Percentiles rank a stretch among this genome's conserved stretches.
Evolutionary conservation across 1,139 yeast species (phyloP).

Genomic region (Candida pseudoviswanathii): DNA sequence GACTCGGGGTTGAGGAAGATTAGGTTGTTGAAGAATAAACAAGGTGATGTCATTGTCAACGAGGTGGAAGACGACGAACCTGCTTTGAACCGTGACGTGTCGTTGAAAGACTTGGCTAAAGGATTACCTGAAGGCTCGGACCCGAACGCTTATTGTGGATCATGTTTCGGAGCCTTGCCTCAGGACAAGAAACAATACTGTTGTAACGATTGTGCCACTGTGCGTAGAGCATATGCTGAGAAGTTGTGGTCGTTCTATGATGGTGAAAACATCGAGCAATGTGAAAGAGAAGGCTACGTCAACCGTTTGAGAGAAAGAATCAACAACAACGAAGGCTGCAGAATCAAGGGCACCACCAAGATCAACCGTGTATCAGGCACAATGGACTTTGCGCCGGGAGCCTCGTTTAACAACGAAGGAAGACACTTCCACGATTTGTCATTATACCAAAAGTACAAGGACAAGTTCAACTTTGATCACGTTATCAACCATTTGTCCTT

Average conservation of each 20-base stretch:
- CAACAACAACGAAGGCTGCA: constrained; percentile 73
- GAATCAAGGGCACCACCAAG: constrained; percentile 75
- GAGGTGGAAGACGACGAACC: constrained; percentile 35
- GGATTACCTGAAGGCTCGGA: constrained; percentile 35
- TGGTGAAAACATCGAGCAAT: constrained; percentile 83
- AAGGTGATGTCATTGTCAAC: constrained; percentile 19
- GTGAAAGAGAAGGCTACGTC: constrained; percentile 88
- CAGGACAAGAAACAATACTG: constrained; percentile 66
- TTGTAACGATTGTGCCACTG: constrained; percentile 86
- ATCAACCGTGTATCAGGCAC: constrained; percentile 89
- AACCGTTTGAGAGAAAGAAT: constrained; percentile 56
- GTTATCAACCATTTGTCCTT: constrained; percentile 78
- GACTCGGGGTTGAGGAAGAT: constrained; percentile 72
- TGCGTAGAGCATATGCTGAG: constrained; percentile 74
- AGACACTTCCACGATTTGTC: constrained; percentile 86
- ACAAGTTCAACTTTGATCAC: constrained; percentile 71
- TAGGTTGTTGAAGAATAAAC: constrained; percentile 50
- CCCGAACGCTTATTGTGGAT: constrained; percentile 66
- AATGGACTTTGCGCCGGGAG: constrained; percentile 95
- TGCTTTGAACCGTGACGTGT: constrained; percentile 28
- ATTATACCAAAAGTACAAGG: constrained; percentile 56
- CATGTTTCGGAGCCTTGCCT: constrained; percentile 84
- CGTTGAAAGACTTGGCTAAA: constrained; percentile 36
- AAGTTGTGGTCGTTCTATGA: constrained; percentile 88
- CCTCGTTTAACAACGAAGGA: constrained; percentile 54